Evolutionary conservation across 202 grass and related monocot genomes (phyloP).

Genomic region (Schoenoplectus triqueter): DNA sequence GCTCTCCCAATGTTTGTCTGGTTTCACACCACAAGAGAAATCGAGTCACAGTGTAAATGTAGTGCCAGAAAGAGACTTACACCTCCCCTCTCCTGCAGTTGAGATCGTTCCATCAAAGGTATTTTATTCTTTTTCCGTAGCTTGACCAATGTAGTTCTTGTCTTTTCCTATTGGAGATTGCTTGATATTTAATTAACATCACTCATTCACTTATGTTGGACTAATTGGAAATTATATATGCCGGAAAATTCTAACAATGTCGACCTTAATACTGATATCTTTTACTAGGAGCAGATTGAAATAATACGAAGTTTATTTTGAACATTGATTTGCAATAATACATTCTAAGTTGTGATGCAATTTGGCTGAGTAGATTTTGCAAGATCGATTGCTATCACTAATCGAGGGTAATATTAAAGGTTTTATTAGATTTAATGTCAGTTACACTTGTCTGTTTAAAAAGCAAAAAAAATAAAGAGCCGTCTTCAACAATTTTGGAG

Average conservation of each 20-base stretch:
- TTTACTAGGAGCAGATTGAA: neutral
- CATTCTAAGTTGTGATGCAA: neutral
- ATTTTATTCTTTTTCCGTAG: neutral
- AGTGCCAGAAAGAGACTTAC: conserved; percentile 59
- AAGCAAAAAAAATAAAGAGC: neutral
- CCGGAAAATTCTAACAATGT: neutral
- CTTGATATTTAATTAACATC: neutral
- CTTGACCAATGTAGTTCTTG: neutral
- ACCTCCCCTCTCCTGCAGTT: conserved; percentile 60
- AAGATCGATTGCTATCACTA: neutral
- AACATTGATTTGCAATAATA: neutral
- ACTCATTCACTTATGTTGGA: neutral
- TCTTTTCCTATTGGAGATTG: neutral
- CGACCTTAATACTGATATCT: neutral
- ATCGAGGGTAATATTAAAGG: neutral
- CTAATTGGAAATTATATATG: neutral
- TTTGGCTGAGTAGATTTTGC: neutral
- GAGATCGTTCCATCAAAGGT: conserved; percentile 80
- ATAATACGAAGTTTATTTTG: neutral
- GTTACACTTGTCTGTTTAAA: neutral
- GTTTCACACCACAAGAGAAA: conserved; percentile 63
- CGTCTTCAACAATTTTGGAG: neutral
- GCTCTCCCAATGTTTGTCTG: conserved; percentile 65
- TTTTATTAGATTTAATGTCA: neutral
- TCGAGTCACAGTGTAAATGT: conserved; percentile 55